Percentiles rank a stretch among this genome's conserved stretches.
Conservation (phyloP, 176 grass and related monocot genomes). For the Otatea glauca region DNA sequence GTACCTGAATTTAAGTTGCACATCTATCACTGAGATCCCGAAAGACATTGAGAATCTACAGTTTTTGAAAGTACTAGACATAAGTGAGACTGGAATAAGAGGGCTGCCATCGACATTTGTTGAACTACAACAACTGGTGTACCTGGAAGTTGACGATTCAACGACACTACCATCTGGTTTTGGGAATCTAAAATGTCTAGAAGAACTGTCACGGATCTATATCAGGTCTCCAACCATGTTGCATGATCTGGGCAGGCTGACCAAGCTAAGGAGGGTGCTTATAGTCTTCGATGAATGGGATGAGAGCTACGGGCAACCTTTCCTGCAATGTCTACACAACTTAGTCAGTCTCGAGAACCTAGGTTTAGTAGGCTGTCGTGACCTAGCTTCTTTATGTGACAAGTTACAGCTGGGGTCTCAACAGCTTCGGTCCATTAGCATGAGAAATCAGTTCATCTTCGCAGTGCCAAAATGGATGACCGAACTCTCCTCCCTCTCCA, state of each 20-base stretch:
- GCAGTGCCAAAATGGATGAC: constrained; percentile 34
- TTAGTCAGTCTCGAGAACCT: neutral
- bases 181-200: neutral
- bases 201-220: too few species aligned
- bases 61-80: neutral
- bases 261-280: too few species aligned
- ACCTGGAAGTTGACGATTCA: neutral
- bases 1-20: rapidly evolving
- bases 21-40: neutral
- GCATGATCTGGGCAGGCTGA: neutral
- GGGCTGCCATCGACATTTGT: neutral
- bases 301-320: neutral
- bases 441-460: neutral
- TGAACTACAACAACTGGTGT: neutral
- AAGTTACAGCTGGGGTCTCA: neutral
- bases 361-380: neutral
- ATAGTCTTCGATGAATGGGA: neutral
- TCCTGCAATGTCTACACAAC: neutral
- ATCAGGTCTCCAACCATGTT: neutral
- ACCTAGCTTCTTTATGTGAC: neutral
- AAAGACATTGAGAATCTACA: neutral
- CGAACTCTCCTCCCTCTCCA: neutral
- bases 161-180: neutral
- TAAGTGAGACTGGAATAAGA: rapidly evolving
- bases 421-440: neutral